phyloP scores from a whole-genome alignment of 2,329 filamentous ascomycete genomes.

The Myriangium duriaei region DNA sequence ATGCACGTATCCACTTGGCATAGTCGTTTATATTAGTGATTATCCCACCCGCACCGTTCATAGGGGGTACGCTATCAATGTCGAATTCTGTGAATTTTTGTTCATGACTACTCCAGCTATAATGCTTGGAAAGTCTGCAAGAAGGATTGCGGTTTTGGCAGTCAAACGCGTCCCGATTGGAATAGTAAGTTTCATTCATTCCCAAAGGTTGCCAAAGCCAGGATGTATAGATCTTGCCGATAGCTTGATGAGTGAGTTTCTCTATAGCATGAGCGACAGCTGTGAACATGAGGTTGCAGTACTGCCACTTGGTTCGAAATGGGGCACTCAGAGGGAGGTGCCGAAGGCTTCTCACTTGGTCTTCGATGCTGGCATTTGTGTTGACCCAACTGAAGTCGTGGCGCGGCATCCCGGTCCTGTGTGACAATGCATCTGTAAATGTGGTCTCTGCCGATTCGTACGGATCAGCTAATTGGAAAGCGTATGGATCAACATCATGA shows the following conservation, averaged over 20 bases:
- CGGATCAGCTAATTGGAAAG: conserved; percentile 23
- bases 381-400: conserved; percentile 20
- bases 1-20: conserved; percentile 38
- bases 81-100: conserved; percentile 8
- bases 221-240: conserved; percentile 22
- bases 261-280: conserved; percentile 36
- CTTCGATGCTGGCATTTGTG: conserved; percentile 20
- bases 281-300: conserved; percentile 43
- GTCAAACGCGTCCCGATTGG: conserved; percentile 22
- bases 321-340: conserved; percentile 27
- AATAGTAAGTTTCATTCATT: conserved; percentile 30
- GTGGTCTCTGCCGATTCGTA: conserved; percentile 18
- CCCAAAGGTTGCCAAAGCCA: conserved; percentile 29
- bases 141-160: conserved; percentile 9
- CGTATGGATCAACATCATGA: conserved; percentile 22
- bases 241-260: conserved; percentile 25
- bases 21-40: conserved; percentile 40
- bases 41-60: conserved; percentile 17
- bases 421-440: conserved; percentile 24
- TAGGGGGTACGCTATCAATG: conserved; percentile 11
- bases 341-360: conserved; percentile 30
- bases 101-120: conserved; percentile 15
- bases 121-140: conserved; percentile 14
- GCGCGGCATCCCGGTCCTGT: conserved; percentile 25
- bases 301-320: conserved; percentile 34